Conservation (phyloP, 208 protist genomes). For the Leishmania aethiopica region DNA sequence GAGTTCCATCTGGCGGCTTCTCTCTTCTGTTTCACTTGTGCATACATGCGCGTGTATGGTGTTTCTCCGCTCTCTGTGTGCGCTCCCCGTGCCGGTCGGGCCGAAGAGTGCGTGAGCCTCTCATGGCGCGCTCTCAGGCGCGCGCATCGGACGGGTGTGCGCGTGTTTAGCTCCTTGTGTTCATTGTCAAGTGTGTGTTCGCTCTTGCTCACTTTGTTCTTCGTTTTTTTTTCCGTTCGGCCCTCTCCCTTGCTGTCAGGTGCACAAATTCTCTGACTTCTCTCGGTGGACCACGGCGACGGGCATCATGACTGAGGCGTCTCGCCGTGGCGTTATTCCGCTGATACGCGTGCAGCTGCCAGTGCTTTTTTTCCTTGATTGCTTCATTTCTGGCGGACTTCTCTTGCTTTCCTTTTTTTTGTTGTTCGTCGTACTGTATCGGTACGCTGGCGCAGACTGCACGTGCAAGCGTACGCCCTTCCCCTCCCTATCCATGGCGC, state of each 20-base stretch:
- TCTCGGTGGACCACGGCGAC: neutral
- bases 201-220: neutral
- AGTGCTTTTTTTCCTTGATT: neutral
- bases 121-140: neutral
- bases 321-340: neutral
- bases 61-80: neutral
- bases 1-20: neutral
- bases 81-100: neutral
- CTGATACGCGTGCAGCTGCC: neutral
- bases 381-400: neutral
- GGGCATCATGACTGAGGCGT: neutral
- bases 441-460: neutral
- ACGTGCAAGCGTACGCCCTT: neutral
- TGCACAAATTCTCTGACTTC: neutral
- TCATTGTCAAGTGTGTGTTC: too few relatives aligned
- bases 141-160: neutral
- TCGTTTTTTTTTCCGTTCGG: constrained; percentile 6
- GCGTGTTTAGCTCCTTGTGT: too few relatives aligned
- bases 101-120: neutral
- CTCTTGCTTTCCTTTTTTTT: too few relatives aligned
- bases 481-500: neutral
- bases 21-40: neutral
- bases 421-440: neutral
- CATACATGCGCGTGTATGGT: too few relatives aligned
- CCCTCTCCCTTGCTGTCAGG: neutral